phyloP scores from a whole-genome alignment of 495 filamentous ascomycete species.

The Beverwykella pulmonaria region DNA sequence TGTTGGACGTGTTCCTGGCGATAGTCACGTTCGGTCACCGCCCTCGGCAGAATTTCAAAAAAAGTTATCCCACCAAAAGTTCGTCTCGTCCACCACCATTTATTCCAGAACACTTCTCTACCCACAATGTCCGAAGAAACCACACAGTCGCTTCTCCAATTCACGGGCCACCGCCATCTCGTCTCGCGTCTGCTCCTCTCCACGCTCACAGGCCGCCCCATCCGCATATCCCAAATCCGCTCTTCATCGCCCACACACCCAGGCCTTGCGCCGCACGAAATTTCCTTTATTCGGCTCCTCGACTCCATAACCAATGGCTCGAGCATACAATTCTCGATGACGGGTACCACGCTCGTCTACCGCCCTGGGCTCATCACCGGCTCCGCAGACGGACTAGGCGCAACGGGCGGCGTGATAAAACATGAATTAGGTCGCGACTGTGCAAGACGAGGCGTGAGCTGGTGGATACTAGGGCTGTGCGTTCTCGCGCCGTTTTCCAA shows the following conservation, averaged over 20 bases:
- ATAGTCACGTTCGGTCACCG: background rate
- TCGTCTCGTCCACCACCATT: background rate
- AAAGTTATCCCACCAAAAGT: conserved; percentile 9
- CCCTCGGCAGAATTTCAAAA: conserved; percentile 28
- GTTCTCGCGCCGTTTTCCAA: conserved; percentile 94
- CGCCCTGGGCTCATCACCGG: conserved; percentile 90
- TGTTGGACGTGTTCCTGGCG: background rate
- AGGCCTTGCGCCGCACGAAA: conserved; percentile 87
- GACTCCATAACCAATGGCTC: conserved; percentile 95
- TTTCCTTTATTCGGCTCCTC: conserved; percentile 92
- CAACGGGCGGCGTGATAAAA: conserved; percentile 69
- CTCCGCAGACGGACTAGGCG: conserved; percentile 65
- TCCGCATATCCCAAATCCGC: conserved; percentile 93
- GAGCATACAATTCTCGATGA: conserved; percentile 90
- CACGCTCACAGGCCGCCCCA: conserved; percentile 83
- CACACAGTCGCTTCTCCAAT: conserved; percentile 57
- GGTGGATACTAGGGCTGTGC: conserved; percentile 87
- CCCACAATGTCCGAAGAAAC: conserved; percentile 32
- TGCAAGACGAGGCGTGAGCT: conserved; percentile 75
- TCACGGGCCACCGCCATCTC: conserved; percentile 82
- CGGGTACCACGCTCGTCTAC: conserved; percentile 88
- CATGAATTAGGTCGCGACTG: conserved; percentile 77
- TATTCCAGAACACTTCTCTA: background rate
- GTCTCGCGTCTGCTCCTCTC: conserved; percentile 83
- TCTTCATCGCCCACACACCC: conserved; percentile 78